Percentiles rank a stretch among this genome's conserved stretches.
Conservation (phyloP, 306 rosid species). For the Quercus berberidifolia region DNA sequence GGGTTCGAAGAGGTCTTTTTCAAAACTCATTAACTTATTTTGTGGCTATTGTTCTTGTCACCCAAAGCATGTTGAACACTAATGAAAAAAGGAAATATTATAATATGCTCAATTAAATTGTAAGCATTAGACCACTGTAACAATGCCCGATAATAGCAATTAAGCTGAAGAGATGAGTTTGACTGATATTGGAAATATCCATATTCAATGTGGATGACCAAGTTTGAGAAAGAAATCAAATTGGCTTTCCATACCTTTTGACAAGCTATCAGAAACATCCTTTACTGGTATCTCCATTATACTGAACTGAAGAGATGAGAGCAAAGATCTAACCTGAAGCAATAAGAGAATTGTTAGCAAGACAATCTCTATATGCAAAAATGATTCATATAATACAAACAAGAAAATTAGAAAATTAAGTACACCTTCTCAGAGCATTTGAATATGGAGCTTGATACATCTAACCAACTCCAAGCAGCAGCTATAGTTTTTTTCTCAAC, state of each 20-base stretch:
- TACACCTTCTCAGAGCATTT: conserved; percentile 76
- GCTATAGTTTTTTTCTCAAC: conserved; percentile 45
- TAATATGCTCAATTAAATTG: not conserved
- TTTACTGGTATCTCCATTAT: conserved; percentile 70
- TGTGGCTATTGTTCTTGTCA: too few species aligned
- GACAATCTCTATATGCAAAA: conserved; percentile 16
- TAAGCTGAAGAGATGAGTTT: not conserved
- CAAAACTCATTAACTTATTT: too few species aligned
- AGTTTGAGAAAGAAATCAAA: conserved; percentile 14
- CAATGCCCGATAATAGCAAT: not conserved
- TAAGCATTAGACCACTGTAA: not conserved
- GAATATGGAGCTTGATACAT: conserved; percentile 51
- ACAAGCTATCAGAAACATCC: conserved; percentile 54
- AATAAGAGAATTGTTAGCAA: conserved; percentile 1
- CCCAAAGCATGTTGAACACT: too few species aligned
- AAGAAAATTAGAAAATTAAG: conserved; percentile 23
- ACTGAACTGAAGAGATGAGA: conserved; percentile 62
- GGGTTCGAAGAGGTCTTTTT: too few species aligned
- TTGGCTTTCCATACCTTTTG: conserved; percentile 54
- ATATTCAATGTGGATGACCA: not conserved
- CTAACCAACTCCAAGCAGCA: conserved; percentile 71
- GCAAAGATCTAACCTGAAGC: conserved; percentile 65
- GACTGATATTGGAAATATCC: too few species aligned
- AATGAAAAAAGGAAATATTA: not conserved
- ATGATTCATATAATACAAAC: not conserved